Conservation (phyloP, 306 rosid species). For the Dryas alaskensis region DNA sequence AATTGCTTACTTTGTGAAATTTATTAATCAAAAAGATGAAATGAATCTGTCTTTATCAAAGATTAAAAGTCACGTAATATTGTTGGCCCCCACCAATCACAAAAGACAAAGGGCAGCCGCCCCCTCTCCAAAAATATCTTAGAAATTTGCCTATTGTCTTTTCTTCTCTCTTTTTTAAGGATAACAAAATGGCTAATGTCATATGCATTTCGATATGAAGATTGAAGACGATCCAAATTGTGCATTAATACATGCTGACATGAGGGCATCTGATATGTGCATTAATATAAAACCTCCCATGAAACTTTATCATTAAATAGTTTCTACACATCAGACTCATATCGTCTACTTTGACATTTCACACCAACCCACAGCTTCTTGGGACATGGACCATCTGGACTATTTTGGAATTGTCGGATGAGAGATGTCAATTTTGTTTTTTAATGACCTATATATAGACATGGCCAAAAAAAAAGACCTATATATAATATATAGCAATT, state of each 20-base stretch:
- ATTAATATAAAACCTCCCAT: background rate
- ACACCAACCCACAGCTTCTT: too few species aligned
- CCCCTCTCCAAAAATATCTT: background rate
- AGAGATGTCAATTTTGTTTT: background rate
- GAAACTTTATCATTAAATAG: background rate
- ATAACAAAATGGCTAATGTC: background rate
- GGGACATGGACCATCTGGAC: background rate
- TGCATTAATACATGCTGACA: background rate
- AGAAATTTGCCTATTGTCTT: background rate
- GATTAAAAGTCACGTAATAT: too few species aligned
- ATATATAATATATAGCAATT: too few species aligned
- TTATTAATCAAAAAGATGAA: too few species aligned
- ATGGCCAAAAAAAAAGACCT: too few species aligned
- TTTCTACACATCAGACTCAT: background rate
- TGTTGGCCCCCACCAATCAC: background rate
- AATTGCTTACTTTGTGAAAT: too few species aligned
- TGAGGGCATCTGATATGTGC: background rate
- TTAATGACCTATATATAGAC: background rate
- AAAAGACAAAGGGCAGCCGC: background rate
- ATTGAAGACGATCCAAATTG: background rate
- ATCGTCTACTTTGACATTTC: too few species aligned
- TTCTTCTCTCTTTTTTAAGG: background rate
- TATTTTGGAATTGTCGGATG: background rate
- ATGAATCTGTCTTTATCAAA: too few species aligned
- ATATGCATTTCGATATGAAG: background rate